Percentiles rank a stretch among this genome's conserved stretches.
Conservation (phyloP, 1,139 yeast genomes). For the Lizanozyma gosingica region DNA sequence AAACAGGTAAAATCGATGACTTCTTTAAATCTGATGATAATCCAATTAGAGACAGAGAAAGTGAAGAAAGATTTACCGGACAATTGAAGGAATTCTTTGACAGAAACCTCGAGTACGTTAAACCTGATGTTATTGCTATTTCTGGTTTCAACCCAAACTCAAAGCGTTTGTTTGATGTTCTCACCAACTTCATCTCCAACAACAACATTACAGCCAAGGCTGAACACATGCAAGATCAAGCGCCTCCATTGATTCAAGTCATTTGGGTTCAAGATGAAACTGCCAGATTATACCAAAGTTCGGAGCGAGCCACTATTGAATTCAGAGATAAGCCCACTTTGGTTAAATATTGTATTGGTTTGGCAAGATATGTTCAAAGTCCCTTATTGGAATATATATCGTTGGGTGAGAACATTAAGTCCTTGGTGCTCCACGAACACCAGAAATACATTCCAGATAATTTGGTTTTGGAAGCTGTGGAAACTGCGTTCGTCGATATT, state of each 20-base stretch:
- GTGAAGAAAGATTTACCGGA: slow-evolving; percentile 47
- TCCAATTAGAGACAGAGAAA: slow-evolving; percentile 52
- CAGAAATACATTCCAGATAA: slow-evolving; percentile 68
- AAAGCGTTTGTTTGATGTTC: slow-evolving; percentile 48
- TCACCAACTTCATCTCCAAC: slow-evolving; percentile 49
- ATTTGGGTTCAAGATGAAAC: slow-evolving; percentile 92
- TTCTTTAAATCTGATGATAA: slow-evolving; percentile 70
- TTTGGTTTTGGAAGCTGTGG: slow-evolving; percentile 55
- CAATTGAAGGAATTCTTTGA: slow-evolving; percentile 38
- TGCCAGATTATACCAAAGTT: slow-evolving; percentile 79
- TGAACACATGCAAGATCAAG: slow-evolving; percentile 3
- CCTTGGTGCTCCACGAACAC: slow-evolving; percentile 65
- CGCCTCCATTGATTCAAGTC: slow-evolving; percentile 43
- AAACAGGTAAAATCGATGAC: slow-evolving; percentile 71
- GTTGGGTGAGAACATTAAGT: slow-evolving; percentile 61
- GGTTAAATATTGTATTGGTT: slow-evolving; percentile 78
- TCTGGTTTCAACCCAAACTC: slow-evolving; percentile 81
- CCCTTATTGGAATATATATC: slow-evolving; percentile 86
- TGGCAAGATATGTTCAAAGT: slow-evolving; percentile 85
- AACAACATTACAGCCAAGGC: slow-evolving; percentile 41
- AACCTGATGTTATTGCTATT: slow-evolving; percentile 85
- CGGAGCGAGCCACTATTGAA: slow-evolving; percentile 67
- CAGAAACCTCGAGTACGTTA: slow-evolving; percentile 22
- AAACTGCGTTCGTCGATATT: slow-evolving; percentile 80
- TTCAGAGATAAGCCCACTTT: slow-evolving; percentile 82